Evolutionary conservation across 768 basidiomycete genomes (phyloP), one percentile per base, ranked within the genome.

Genomic region (Pholiota microspora): DNA sequence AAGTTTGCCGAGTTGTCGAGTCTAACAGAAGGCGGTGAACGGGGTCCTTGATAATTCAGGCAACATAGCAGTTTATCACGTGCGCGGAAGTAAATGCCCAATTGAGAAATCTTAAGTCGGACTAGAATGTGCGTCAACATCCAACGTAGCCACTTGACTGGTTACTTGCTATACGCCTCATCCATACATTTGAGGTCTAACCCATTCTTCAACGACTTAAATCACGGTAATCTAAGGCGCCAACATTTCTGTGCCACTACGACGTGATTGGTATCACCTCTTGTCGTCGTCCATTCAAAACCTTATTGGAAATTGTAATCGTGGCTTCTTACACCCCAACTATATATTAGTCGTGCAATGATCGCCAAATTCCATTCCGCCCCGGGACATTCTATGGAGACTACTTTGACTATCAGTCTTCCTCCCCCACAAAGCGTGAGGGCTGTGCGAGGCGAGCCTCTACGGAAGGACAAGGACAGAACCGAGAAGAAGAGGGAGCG

Each of bases 311-410:
- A n/a, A 24, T 44, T 44, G 40, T 32, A 51, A 51, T 42, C 51
- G 51, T 35, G 51, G 44, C 49, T 27, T 36, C 42, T 29, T 21
- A 15, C 28, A 6, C 38, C 13, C 51, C 40, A 21, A 18, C 40
- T 42, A 42, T 42, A 42, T 42, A 51, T 42, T 51, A 16, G 21
- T 18, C 18, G 38, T 2, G 25, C 25, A 44, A 67, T 67, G 65
- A 67, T 67, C 61, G 65, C 65, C 49, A 67, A 67, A 55, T 67
- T 67, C 46, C 65, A 64, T 56, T 67, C 65, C 45, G 62, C 64
- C 18, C 62, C 64, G 35, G 64, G 62, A 34, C 62, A 63, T 40
- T 67, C 66, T 25, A 67, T 67, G 66, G 66, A 67, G 34, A 67
- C 66, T 8, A 67, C 66, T n/a, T 46, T 67, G 15, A 67, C 62